phyloP scores from a whole-genome alignment of 495 filamentous ascomycete species.

The Aspergillus steynii region DNA sequence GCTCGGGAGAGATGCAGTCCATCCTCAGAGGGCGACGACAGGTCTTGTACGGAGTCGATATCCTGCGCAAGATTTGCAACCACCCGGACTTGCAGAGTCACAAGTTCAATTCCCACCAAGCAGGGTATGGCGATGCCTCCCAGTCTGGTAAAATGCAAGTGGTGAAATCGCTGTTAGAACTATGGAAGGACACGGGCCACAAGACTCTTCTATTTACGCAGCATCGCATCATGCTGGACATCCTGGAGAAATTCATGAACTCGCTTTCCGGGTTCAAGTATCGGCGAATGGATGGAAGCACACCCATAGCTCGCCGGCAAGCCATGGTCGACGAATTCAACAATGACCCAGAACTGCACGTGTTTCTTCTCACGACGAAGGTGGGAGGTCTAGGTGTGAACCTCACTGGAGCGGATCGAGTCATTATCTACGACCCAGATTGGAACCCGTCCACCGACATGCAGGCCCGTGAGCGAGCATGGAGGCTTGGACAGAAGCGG shows the following conservation, averaged over 20 bases:
- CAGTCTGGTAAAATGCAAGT: conserved; percentile 97
- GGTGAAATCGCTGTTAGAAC: conserved; percentile 74
- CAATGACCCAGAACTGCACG: conserved; percentile 69
- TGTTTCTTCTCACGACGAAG: conserved; percentile 92
- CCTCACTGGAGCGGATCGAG: conserved; percentile 88
- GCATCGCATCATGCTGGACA: conserved; percentile 88
- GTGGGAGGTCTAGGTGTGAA: conserved; percentile 94
- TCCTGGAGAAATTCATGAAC: conserved; percentile 77
- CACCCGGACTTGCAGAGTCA: conserved; percentile 86
- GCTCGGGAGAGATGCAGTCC: conserved; percentile 74
- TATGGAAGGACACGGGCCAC: conserved; percentile 85
- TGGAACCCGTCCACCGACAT: conserved; percentile 96
- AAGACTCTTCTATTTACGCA: conserved; percentile 92
- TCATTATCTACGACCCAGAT: conserved; percentile 97
- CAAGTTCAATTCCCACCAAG: conserved; percentile 54
- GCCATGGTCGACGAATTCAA: conserved; percentile 90
- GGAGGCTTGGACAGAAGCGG: conserved; percentile 91
- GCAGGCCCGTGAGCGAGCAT: conserved; percentile 94
- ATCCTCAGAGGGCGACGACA: conserved; percentile 75
- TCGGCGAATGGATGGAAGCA: conserved; percentile 90
- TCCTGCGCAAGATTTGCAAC: conserved; percentile 94
- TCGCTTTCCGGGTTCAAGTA: conserved; percentile 70
- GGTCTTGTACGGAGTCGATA: conserved; percentile 83
- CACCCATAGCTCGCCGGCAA: conserved; percentile 79
- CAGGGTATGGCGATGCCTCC: conserved; percentile 66